Conservation (phyloP, 805 yeast species). For the Lachancea nothofagi region DNA sequence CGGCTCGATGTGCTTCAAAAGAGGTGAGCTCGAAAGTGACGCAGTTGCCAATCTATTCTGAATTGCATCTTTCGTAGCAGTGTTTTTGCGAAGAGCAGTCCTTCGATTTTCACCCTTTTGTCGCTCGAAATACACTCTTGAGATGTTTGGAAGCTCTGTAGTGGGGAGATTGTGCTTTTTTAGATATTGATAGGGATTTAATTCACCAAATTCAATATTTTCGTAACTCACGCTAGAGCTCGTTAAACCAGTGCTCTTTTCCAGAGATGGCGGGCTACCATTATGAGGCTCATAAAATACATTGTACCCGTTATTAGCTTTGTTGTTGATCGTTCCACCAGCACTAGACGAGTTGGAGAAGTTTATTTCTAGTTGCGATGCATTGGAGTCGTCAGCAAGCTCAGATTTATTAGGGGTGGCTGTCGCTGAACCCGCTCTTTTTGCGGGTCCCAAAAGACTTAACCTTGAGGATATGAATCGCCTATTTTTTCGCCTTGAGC, state of each 20-base stretch:
- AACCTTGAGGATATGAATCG: conserved; percentile 24
- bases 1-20: neutral
- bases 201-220: conserved; percentile 34
- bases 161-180: conserved; percentile 35
- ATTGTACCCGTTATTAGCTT: conserved; percentile 6
- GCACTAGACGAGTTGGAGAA: conserved; percentile 6
- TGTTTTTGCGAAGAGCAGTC: conserved; percentile 25
- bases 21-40: conserved; percentile 2
- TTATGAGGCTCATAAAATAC: conserved; percentile 9
- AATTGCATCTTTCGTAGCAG: conserved; percentile 9
- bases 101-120: conserved; percentile 34
- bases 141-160: conserved; percentile 34
- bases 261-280: neutral
- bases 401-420: conserved; percentile 7
- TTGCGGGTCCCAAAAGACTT: conserved; percentile 30
- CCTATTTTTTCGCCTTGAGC: conserved; percentile 24
- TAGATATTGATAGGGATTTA: conserved; percentile 38
- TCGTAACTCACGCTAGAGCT: conserved; percentile 6
- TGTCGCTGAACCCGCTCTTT: conserved; percentile 23
- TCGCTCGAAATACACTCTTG: conserved; percentile 35
- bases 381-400: conserved; percentile 8
- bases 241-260: neutral
- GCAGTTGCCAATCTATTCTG: conserved; percentile 7
- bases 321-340: neutral
- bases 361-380: conserved; percentile 6